Evolutionary conservation across 106 monocot species (phyloP).

Genomic region (Hemerocallis citrina): DNA sequence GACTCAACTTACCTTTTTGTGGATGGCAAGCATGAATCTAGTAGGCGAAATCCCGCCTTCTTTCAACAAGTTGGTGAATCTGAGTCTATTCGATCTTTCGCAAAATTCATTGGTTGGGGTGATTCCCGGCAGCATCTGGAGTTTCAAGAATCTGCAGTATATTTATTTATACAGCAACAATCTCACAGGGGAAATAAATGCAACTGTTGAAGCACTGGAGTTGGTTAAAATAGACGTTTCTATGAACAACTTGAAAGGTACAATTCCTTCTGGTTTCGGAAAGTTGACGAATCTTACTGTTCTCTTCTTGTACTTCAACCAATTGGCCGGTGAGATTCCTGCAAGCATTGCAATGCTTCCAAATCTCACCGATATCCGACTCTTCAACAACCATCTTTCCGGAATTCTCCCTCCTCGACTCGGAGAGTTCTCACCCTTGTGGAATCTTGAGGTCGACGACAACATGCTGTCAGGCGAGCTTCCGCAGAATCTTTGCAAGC

Average conservation of each 20-base stretch:
- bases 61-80: slow-evolving; percentile 11
- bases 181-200: slow-evolving; percentile 17
- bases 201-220: slow-evolving; percentile 5
- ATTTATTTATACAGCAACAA: slow-evolving; percentile 19
- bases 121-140: slow-evolving; percentile 34
- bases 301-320: slow-evolving; percentile 33
- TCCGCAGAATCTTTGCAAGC: slow-evolving; percentile 35
- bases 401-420: slow-evolving; percentile 31
- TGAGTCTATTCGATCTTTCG: slow-evolving; percentile 16
- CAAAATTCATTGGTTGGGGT: slow-evolving; percentile 21
- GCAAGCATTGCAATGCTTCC: slow-evolving; percentile 25
- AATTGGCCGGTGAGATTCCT: slow-evolving; percentile 34
- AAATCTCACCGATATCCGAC: slow-evolving; percentile 17
- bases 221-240: slow-evolving; percentile 34
- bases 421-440: slow-evolving; percentile 22
- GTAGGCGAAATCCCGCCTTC: slow-evolving; percentile 27
- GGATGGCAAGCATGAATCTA: slow-evolving; percentile 25
- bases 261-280: slow-evolving; percentile 28
- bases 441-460: slow-evolving; percentile 20
- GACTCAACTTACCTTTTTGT: slow-evolving; percentile 23
- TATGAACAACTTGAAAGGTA: slow-evolving; percentile 24
- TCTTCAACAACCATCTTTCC: slow-evolving; percentile 32
- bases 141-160: slow-evolving; percentile 13
- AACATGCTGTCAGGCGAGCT: slow-evolving; percentile 26
- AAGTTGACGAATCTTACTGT: slow-evolving; percentile 12